Percentiles rank a stretch among this genome's conserved stretches.
These are phyloP conservation scores for Amauroascus verrucosus DNA, from an alignment of 2,329 filamentous ascomycete genomes.

Conservation along the genomic window DNA sequence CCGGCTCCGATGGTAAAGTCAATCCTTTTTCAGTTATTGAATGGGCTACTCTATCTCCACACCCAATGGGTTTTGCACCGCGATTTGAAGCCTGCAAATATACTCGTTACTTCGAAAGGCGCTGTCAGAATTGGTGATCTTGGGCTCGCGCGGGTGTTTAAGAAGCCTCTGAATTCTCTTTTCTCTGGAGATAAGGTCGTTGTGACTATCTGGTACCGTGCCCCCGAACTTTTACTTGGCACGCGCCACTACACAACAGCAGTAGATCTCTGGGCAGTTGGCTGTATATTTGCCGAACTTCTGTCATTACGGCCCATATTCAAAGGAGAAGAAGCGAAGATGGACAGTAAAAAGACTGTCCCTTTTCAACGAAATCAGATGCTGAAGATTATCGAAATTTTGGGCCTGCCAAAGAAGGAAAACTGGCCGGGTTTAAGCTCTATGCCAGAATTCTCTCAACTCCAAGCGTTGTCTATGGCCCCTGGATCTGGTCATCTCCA, in stretches of 20 bases:
- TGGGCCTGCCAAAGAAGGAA: conserved; percentile 81
- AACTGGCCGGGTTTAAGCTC: conserved; percentile 73
- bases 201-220: conserved; percentile 98
- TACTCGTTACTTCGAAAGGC: conserved; percentile 87
- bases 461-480: conserved; percentile 44
- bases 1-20: conserved; percentile 81
- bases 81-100: conserved; percentile 95
- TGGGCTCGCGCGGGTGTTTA: conserved; percentile 81
- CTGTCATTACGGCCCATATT: conserved; percentile 87
- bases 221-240: conserved; percentile 83
- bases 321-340: conserved; percentile 97
- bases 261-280: conserved; percentile 94
- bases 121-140: conserved; percentile 93
- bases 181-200: conserved; percentile 96
- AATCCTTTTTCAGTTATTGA: conserved; percentile 90
- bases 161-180: conserved; percentile 83
- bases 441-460: conserved; percentile 77
- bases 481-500: conserved; percentile 41
- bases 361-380: conserved; percentile 98
- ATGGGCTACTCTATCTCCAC: conserved; percentile 89
- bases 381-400: conserved; percentile 96
- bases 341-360: conserved; percentile 95
- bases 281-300: conserved; percentile 94
- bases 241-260: conserved; percentile 94
- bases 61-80: conserved; percentile 95